Percentiles rank a stretch among this genome's conserved stretches.
These are phyloP conservation scores for Mycena maculata DNA, from an alignment of 768 basidiomycete genomes.

Conservation along the genomic window DNA sequence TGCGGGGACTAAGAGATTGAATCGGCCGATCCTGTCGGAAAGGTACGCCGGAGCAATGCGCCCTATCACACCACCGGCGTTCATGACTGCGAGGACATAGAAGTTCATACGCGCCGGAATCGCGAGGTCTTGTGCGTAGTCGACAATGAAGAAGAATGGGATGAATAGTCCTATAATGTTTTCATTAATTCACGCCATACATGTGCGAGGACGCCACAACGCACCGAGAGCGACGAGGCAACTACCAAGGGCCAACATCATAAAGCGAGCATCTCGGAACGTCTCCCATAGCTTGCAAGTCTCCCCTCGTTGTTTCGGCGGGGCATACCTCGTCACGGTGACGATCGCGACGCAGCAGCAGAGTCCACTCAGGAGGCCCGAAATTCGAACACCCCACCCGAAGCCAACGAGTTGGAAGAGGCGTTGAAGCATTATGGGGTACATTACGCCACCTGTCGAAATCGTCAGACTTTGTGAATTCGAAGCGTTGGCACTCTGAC, in stretches of 20 bases:
- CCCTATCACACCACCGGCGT: slow-evolving; percentile 74
- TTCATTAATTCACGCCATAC: too few relatives aligned
- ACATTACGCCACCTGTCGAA: slow-evolving; percentile 71
- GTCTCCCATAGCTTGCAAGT: slow-evolving; percentile 45
- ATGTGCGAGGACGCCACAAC: too few relatives aligned
- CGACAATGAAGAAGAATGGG: slow-evolving; percentile 77
- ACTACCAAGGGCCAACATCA: slow-evolving; percentile 65
- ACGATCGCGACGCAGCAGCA: slow-evolving; percentile 60
- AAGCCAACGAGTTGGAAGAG: slow-evolving; percentile 69
- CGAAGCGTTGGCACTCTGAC: slow-evolving; percentile 46
- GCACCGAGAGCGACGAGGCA: slow-evolving; percentile 71
- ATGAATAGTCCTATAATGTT: slow-evolving; percentile 69
- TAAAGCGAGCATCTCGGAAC: slow-evolving; percentile 63
- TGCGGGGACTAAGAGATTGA: slow-evolving; percentile 73
- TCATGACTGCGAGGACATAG: slow-evolving; percentile 73
- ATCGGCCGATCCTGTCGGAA: slow-evolving; percentile 73
- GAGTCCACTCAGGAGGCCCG: slow-evolving; percentile 59
- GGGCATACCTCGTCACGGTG: slow-evolving; percentile 55
- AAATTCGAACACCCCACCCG: slow-evolving; percentile 71
- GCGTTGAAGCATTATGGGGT: slow-evolving; percentile 69
- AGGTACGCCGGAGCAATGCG: slow-evolving; percentile 72
- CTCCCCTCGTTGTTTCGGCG: slow-evolving; percentile 43
- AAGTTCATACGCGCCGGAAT: slow-evolving; percentile 56
- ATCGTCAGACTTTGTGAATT: slow-evolving; percentile 2
- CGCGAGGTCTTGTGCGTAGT: slow-evolving; percentile 61